Evolutionary conservation across 371 early-diverging fungal species (phyloP).

Genomic region (Saksenaea oblongispora): DNA sequence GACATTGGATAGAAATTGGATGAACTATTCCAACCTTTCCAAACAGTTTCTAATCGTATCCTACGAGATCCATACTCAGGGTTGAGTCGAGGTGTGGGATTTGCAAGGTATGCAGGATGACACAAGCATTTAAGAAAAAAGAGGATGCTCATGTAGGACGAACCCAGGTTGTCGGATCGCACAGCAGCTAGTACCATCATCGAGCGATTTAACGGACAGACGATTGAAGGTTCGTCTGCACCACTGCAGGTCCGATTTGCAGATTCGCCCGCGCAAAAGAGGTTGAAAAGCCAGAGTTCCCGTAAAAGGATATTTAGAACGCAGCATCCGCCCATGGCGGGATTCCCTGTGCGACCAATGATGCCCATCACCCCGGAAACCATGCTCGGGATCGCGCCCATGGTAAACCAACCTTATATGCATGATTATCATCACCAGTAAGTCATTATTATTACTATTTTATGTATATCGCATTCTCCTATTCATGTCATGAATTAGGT

Average conservation of each 20-base stretch:
- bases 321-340: slow-evolving; percentile 37
- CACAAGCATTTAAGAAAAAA: background rate
- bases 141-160: background rate
- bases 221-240: slow-evolving; percentile 61
- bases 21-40: slow-evolving; percentile 65
- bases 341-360: slow-evolving; percentile 32
- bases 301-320: slow-evolving; percentile 42
- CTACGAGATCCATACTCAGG: slow-evolving; percentile 65
- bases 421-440: slow-evolving; percentile 8
- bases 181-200: slow-evolving; percentile 69
- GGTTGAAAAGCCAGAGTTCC: slow-evolving; percentile 64
- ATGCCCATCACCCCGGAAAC: slow-evolving; percentile 55
- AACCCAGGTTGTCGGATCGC: slow-evolving; percentile 66
- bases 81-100: slow-evolving; percentile 77
- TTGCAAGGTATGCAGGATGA: slow-evolving; percentile 58
- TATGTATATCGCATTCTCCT: background rate
- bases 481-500: background rate
- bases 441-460: background rate
- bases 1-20: slow-evolving; percentile 60
- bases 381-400: slow-evolving; percentile 38
- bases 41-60: slow-evolving; percentile 73
- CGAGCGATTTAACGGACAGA: slow-evolving; percentile 64
- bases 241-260: slow-evolving; percentile 84
- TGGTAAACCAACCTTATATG: slow-evolving; percentile 6
- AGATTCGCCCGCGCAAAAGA: slow-evolving; percentile 80